Conservation (phyloP, 176 grass and related monocot genomes). For the Eremochloa ophiuroides region DNA sequence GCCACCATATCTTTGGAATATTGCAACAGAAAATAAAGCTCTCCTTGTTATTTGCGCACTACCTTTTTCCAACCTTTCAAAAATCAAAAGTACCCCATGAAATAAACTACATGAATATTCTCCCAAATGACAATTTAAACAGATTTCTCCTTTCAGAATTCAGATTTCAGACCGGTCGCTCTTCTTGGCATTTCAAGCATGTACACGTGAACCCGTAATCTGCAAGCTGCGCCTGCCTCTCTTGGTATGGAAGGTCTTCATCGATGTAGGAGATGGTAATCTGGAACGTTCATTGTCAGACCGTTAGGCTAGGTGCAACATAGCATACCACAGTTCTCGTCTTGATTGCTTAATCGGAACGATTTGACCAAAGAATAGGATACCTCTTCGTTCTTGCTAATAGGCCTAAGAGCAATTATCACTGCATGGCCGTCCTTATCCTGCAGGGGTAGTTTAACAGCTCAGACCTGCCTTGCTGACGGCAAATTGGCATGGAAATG, state of each 20-base stretch:
- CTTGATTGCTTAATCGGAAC: background rate
- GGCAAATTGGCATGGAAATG: constrained; percentile 15
- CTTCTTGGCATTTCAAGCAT: constrained; percentile 64
- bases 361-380: background rate
- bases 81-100: background rate
- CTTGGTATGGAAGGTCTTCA: constrained; percentile 66
- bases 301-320: background rate
- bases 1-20: background rate
- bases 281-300: constrained; percentile 28
- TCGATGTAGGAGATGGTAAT: constrained; percentile 93
- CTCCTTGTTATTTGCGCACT: background rate
- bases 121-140: background rate
- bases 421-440: constrained; percentile 72
- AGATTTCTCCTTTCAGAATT: background rate
- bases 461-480: constrained; percentile 11
- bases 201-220: constrained; percentile 88
- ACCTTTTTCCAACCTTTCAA: background rate
- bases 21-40: background rate
- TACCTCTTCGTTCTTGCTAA: constrained; percentile 80
- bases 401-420: constrained; percentile 57
- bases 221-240: constrained; percentile 72
- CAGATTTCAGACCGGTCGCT: constrained; percentile 43
- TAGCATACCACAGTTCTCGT: background rate
- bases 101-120: background rate
- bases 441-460: constrained; percentile 35